Base-by-base conservation (phyloP, 495 filamentous ascomycete genomes). In the Letharia columbiana region DNA sequence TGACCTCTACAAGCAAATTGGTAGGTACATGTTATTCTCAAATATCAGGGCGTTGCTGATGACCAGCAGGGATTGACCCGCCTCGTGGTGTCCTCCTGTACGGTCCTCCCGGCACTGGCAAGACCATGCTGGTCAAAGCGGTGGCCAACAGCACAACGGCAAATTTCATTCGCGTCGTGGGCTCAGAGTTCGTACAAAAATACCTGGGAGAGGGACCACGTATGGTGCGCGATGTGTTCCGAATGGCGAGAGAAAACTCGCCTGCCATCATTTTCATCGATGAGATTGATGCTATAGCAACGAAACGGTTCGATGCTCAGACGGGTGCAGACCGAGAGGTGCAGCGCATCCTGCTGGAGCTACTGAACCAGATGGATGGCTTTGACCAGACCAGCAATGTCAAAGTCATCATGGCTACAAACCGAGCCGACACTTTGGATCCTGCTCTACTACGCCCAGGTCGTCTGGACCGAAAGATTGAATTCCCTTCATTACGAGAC, bases 341-440 rank as follows among this genome's bases (percentile, higher is more conserved):
- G 35, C 94, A 98, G 80, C 91, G 94, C 81, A 98, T 98, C 72
- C 79, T 98, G 65, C 86, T 98, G 64, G 94, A 98, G 75, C 81
- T 98, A 67, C 86, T 98, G 66, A 98, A 98, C 79, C 94, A 98
- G 78, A 98, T 98, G 94, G 94, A 98, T 77, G 94, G 94, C 68
- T 98, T 98, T 79, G 94, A 98, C 75, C 94, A 98, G 76, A 93
- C 91, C 3, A 89, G 91, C 77, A 98, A 98, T 74, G 95, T 98
- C 75, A 98, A 98, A 78, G 94, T 98, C 73, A 98, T 98, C 80
- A 98, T 98, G 94, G 94, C 94, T 65, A 98, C 94, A 68, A 98
- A 98, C 80, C 87, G 94, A 70, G 95, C 94, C 60, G 94, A 98
- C 73, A 98, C 95, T 18, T 82, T 98, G 61, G 94, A 98, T 73